Evolutionary conservation across 768 basidiomycete genomes (phyloP).

Genomic region (Auriscalpium microsporum): DNA sequence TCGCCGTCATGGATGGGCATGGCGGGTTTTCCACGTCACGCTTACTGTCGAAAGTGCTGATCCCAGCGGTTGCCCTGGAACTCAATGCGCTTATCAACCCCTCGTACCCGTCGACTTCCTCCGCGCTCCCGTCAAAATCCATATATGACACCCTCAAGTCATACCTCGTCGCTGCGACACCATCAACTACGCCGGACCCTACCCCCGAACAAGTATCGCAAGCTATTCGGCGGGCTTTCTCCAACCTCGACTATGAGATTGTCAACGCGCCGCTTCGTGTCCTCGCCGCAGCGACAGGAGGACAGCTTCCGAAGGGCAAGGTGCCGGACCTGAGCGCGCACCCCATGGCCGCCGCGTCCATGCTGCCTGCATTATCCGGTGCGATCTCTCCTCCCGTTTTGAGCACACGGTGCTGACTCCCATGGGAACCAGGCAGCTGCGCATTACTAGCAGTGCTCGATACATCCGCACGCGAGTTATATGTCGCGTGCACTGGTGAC

Average conservation of each 20-base stretch:
- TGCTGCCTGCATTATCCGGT: constrained; percentile 81
- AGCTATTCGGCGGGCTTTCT: constrained; percentile 73
- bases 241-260: constrained; percentile 78
- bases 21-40: constrained; percentile 76
- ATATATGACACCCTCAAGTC: constrained; percentile 28
- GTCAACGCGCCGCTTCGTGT: constrained; percentile 68
- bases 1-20: constrained; percentile 89
- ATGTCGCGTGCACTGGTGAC: constrained; percentile 90
- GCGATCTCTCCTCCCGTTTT: constrained; percentile 1
- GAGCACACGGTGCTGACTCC: constrained; percentile 8
- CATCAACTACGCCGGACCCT: constrained; percentile 24
- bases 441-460: constrained; percentile 86
- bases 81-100: constrained; percentile 46
- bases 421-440: constrained; percentile 60
- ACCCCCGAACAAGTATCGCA: constrained; percentile 48
- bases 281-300: constrained; percentile 44
- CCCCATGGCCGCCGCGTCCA: constrained; percentile 58
- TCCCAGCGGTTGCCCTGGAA: constrained; percentile 76
- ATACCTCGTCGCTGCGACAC: constrained; percentile 21
- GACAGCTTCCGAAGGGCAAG: constrained; percentile 37
- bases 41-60: constrained; percentile 74
- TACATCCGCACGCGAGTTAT: constrained; percentile 70
- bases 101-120: constrained; percentile 19
- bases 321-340: constrained; percentile 64
- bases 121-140: constrained; percentile 13